These are phyloP conservation scores for Mallotus nudiflorus DNA, from an alignment of 345 rosid species.

Conservation along the genomic window DNA sequence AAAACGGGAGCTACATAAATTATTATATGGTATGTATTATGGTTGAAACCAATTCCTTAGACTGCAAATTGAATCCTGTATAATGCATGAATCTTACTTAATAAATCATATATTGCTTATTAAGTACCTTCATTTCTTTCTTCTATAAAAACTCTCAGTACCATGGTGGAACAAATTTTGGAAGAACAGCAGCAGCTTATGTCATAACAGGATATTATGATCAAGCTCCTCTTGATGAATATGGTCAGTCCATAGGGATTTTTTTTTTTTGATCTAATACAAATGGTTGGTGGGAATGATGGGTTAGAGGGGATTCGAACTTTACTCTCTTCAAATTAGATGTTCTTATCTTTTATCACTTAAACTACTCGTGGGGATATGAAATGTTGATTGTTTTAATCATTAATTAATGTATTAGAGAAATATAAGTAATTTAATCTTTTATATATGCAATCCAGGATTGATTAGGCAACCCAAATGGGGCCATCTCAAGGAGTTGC, in stretches of 20 bases:
- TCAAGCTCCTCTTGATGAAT: constrained; percentile 86
- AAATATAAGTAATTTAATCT: too few species aligned
- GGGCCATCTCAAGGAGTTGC: constrained; percentile 82
- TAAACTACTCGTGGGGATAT: too few species aligned
- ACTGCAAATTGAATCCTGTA: background rate
- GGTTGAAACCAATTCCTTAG: too few species aligned
- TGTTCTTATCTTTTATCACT: too few species aligned
- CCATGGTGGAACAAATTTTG: constrained; percentile 89
- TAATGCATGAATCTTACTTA: background rate
- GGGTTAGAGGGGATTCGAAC: too few species aligned
- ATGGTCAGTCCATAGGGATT: constrained; percentile 46
- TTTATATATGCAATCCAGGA: constrained; percentile 33
- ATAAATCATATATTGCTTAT: background rate
- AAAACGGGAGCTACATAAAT: constrained; percentile 80
- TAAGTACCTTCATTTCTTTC: background rate
- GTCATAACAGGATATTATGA: constrained; percentile 65
- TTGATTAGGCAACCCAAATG: constrained; percentile 71
- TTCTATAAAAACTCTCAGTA: constrained; percentile 35
- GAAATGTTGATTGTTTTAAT: too few species aligned
- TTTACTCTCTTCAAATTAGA: too few species aligned
- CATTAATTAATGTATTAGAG: too few species aligned
- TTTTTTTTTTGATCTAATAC: too few species aligned
- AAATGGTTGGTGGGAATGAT: too few species aligned
- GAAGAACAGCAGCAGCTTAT: constrained; percentile 61
- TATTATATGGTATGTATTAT: constrained; percentile 76